Percentiles rank a stretch among this genome's conserved stretches.
Conservation (phyloP, 805 yeast genomes). For the Wickerhamiella sergipiensis region DNA sequence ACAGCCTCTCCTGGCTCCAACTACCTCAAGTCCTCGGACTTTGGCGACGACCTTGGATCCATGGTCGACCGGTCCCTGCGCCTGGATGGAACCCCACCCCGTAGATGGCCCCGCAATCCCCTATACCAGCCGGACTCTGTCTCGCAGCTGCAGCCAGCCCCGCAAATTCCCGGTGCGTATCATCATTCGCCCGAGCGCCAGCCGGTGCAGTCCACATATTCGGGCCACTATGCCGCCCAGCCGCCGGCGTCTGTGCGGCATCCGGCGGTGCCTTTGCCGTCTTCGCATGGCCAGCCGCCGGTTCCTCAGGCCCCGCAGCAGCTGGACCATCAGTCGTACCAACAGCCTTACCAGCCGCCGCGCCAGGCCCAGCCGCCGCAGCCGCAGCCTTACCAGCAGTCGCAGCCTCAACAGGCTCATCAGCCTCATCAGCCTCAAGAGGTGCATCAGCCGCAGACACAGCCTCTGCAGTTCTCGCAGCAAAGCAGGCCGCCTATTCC, state of each 20-base stretch:
- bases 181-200: not conserved
- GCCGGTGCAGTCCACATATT: not conserved
- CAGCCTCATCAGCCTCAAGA: no score
- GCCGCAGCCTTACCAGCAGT: no score
- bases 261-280: not conserved
- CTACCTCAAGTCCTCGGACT: not conserved
- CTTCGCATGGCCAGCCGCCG: not conserved
- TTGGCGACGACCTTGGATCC: slow-evolving; percentile 13
- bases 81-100: slow-evolving; percentile 10
- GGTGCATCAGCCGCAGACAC: no score
- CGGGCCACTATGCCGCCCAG: not conserved
- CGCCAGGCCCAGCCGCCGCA: no score
- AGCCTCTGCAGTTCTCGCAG: no score
- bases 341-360: no score
- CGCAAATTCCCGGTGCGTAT: not conserved
- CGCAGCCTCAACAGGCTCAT: no score
- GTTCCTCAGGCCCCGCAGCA: not conserved
- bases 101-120: slow-evolving; percentile 6
- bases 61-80: slow-evolving; percentile 12
- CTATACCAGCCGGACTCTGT: not conserved
- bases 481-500: no score
- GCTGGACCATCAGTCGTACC: no score
- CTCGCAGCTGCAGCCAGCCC: not conserved
- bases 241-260: not conserved
- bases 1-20: not conserved